These are phyloP conservation scores for Phragmites australis DNA, from an alignment of 176 grass and related monocot genomes.

Conservation along the genomic window DNA sequence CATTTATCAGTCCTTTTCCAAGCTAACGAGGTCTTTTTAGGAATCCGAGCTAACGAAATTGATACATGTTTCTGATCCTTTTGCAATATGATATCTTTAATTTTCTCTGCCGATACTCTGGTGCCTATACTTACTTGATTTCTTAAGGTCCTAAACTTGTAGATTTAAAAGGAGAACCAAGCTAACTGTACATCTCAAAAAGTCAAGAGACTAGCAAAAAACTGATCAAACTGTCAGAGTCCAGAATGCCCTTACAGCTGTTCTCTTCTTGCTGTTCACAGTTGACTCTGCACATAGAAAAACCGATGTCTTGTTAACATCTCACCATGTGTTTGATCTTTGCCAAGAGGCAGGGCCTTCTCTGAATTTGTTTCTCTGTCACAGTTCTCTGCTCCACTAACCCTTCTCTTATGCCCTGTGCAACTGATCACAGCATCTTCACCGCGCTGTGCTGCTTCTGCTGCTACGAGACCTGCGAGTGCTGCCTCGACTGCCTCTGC, in stretches of 20 bases:
- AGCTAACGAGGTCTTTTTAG: no score
- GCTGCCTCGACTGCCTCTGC: slow-evolving; percentile 90
- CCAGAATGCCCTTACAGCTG: neutral
- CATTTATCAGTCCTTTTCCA: neutral
- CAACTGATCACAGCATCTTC: slow-evolving; percentile 55
- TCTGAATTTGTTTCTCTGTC: neutral
- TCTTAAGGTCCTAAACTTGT: neutral
- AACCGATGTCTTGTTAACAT: neutral
- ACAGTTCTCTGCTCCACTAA: neutral
- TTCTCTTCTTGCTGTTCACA: neutral
- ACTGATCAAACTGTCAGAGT: neutral
- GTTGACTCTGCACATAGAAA: neutral
- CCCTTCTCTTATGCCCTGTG: neutral
- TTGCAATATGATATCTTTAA: neutral
- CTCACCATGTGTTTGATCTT: neutral
- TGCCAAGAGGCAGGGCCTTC: neutral
- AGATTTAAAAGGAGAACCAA: neutral
- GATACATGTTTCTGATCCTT: neutral
- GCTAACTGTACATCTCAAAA: neutral
- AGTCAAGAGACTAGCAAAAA: neutral
- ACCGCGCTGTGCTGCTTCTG: slow-evolving; percentile 87
- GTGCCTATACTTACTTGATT: neutral
- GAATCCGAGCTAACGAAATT: neutral
- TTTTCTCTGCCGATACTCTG: neutral
- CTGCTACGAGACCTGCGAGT: slow-evolving; percentile 95